Base-by-base conservation (phyloP, 306 rosid species). In the Cercis canadensis region DNA sequence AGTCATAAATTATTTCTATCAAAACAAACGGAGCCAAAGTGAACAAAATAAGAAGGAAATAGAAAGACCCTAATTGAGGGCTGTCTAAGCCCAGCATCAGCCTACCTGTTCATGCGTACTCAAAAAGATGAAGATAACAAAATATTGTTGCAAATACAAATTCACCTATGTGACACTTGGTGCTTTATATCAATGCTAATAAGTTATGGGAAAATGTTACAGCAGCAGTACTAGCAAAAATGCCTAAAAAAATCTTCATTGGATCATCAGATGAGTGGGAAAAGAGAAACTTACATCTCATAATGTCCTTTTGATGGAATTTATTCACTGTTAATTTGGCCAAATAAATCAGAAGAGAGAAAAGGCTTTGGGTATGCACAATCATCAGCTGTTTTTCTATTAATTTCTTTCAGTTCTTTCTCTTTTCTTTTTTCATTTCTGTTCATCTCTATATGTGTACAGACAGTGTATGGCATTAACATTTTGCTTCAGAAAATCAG, bases 351-450 rank as follows among this genome's bases (percentile, higher is more conserved):
- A 32, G 37, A 11, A 56, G 21, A 57, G 32, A 50, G 29, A 24
- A 24, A 3, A 36, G 37, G 17, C 43, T 45, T 21, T 15, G 34
- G 13, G 53, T 15, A 24, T 18, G 60, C 52, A 71, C 0, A 11
- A 18, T 57, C 57, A 77, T 54, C 10, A 67, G 18, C 59, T 46
- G 24, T 12, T n/a, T 60, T 68, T 57, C 16, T 21, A 53, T 40
- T 0, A 3, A 17, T 62, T 63, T 58, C 62, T 44, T 44, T 46
- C 68, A 39, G 8, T 45, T 17, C 39, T 44, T 63, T 43, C 39
- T 58, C 6, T 59, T 75, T 59, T 33, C 63, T 70, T 46, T 52
- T 21, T 46, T 13, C 67, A 71, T 37, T 37, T 24, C 3, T 5
- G 8, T 52, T 24, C 55, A 36, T 40, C 40, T 31, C 31, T 37